A percentile compares a stretch with the other conserved stretches of the same genome.
These are phyloP conservation scores for Hsuehochloa calcarea DNA, from an alignment of 176 grass and related monocot species.

Conservation along the genomic window DNA sequence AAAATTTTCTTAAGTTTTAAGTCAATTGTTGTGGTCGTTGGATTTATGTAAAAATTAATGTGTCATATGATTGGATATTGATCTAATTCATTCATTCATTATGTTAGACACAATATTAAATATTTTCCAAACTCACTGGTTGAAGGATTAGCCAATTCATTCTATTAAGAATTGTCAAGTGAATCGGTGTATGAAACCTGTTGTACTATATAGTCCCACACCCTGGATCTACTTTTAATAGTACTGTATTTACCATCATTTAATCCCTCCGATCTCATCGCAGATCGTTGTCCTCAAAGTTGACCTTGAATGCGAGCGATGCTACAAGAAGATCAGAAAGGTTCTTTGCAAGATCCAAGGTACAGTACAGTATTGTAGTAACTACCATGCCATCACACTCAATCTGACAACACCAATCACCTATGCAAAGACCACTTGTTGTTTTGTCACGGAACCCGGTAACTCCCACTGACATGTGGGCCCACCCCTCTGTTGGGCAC, in stretches of 20 bases:
- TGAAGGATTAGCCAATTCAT: neutral
- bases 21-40: too few species aligned
- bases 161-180: neutral
- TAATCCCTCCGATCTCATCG: slow-evolving; percentile 27
- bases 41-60: too few species aligned
- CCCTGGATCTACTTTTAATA: slow-evolving; percentile 19
- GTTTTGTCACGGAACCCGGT: neutral
- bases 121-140: neutral
- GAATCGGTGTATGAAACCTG: neutral
- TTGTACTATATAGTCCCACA: neutral
- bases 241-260: slow-evolving; percentile 18
- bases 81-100: neutral
- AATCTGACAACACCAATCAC: neutral
- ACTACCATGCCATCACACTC: neutral
- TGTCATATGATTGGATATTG: too few species aligned
- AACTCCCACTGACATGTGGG: slow-evolving; percentile 15
- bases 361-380: neutral
- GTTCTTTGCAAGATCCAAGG: slow-evolving; percentile 86
- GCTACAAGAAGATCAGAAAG: slow-evolving; percentile 88
- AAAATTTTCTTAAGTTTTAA: too few species aligned
- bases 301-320: slow-evolving; percentile 74
- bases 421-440: neutral
- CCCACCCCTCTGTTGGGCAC: neutral
- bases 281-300: slow-evolving; percentile 76
- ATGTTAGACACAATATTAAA: neutral